Conservation (phyloP, 495 filamentous ascomycete species). For the Amniculicola lignicola region DNA sequence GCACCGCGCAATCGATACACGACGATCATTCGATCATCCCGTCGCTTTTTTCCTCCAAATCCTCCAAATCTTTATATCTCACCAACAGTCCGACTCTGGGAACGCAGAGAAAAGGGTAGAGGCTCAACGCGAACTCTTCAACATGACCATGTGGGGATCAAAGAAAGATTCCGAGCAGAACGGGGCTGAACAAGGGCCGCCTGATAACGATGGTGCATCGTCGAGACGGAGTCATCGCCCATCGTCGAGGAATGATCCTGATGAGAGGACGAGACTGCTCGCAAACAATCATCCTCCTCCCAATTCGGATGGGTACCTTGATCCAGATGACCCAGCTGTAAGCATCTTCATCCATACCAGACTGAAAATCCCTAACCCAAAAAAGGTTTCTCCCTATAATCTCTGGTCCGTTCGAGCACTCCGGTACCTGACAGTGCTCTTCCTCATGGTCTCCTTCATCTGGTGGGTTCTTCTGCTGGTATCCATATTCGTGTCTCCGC, state of each 20-base stretch:
- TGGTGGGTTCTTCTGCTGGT: conserved; percentile 91
- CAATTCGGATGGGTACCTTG: conserved; percentile 61
- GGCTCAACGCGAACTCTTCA: not conserved
- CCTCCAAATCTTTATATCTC: no score
- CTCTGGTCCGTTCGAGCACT: conserved; percentile 81
- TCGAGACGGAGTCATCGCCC: conserved; percentile 13
- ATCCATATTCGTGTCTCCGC: conserved; percentile 82
- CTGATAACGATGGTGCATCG: not conserved
- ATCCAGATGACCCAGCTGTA: conserved; percentile 94
- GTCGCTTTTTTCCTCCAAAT: no score
- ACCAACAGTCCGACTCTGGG: not conserved
- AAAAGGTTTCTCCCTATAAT: conserved; percentile 91
- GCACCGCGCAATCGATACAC: no score
- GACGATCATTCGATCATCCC: no score
- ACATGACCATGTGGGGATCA: conserved; percentile 25
- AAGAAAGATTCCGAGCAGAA: conserved; percentile 26
- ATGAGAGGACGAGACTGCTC: conserved; percentile 72
- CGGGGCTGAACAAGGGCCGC: conserved; percentile 4
- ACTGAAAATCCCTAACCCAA: not conserved
- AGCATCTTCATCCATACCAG: conserved; percentile 27
- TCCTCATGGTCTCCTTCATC: conserved; percentile 69
- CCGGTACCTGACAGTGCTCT: conserved; percentile 67
- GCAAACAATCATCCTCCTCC: conserved; percentile 47
- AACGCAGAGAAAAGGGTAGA: no score
- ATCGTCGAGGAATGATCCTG: conserved; percentile 50